phyloP scores from a whole-genome alignment of 148 eudicot genomes.

The Rhododendron henanense region DNA sequence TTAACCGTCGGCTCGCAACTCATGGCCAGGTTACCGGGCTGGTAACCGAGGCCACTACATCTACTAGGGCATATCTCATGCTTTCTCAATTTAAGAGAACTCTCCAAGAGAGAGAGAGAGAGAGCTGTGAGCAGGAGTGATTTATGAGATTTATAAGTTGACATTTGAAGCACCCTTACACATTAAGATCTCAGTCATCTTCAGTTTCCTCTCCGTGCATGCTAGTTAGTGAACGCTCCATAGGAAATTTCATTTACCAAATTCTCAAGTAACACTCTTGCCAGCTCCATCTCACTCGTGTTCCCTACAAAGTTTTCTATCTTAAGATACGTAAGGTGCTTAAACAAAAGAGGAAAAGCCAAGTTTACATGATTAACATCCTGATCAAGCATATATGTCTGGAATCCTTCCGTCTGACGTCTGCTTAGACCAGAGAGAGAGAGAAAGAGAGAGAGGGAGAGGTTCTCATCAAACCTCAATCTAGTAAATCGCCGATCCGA shows the following conservation, averaged over 20 bases:
- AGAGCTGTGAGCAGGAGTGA: no score
- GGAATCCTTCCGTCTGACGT: background rate
- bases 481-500: background rate
- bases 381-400: background rate
- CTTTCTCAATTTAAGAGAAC: no score
- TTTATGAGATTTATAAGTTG: no score
- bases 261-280: background rate
- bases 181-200: background rate
- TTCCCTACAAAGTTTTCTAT: background rate
- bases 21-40: no score
- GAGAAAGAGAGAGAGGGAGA: no score
- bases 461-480: background rate
- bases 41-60: no score
- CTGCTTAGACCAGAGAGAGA: background rate
- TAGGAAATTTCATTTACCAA: background rate
- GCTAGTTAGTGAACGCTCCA: background rate
- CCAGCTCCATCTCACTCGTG: constrained; percentile 7
- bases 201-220: background rate
- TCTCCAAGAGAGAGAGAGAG: no score
- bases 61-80: no score
- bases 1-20: no score
- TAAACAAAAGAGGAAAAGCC: background rate
- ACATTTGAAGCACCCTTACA: no score
- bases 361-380: background rate
- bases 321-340: background rate